A percentile compares a stretch with the other conserved stretches of the same genome.
Conservation (phyloP, 2,329 filamentous ascomycete genomes). For the Fusarium sororula region DNA sequence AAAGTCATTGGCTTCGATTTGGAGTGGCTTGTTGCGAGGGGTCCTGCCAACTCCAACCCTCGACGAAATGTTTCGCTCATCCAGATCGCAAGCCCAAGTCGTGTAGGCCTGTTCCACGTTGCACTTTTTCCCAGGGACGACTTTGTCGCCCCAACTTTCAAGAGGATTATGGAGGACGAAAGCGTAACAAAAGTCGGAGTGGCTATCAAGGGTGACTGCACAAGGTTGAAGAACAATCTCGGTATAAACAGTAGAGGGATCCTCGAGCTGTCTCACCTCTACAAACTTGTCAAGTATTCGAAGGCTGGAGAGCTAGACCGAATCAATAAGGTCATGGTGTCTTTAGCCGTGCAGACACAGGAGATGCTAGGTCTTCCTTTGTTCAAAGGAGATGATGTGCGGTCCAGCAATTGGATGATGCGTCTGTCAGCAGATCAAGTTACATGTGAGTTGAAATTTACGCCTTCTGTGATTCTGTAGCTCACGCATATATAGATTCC, state of each 20-base stretch:
- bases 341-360: constrained; percentile 74
- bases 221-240: constrained; percentile 73
- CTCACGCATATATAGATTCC: constrained; percentile 62
- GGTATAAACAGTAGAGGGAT: constrained; percentile 71
- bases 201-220: constrained; percentile 74
- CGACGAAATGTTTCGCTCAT: constrained; percentile 82
- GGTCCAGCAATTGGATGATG: constrained; percentile 78
- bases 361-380: constrained; percentile 78
- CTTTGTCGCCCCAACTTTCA: constrained; percentile 76
- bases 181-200: constrained; percentile 81
- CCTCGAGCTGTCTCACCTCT: constrained; percentile 85
- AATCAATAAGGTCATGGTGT: constrained; percentile 74
- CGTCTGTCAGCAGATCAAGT: constrained; percentile 71
- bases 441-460: constrained; percentile 62
- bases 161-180: constrained; percentile 75
- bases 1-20: constrained; percentile 86
- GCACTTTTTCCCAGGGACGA: constrained; percentile 68
- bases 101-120: constrained; percentile 84
- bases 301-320: constrained; percentile 57
- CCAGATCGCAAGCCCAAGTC: constrained; percentile 80
- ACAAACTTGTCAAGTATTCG: constrained; percentile 78
- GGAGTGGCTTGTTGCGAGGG: constrained; percentile 76
- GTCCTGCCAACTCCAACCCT: constrained; percentile 53
- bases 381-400: constrained; percentile 75
- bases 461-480: neutral